Evolutionary conservation across 345 rosid species (phyloP).

Genomic region (Euphorbia pulcherrima): DNA sequence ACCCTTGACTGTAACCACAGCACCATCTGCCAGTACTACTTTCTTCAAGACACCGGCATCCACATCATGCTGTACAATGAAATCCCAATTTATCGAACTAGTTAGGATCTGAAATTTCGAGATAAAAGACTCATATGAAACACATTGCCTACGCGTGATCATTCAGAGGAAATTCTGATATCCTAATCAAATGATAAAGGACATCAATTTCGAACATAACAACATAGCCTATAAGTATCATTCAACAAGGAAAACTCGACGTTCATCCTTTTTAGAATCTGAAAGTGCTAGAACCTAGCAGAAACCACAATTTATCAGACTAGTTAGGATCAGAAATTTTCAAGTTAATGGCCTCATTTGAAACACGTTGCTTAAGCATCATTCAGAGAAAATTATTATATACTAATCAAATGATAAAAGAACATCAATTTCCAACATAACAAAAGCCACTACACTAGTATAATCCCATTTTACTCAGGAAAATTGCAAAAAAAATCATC

Average conservation of each 20-base stretch:
- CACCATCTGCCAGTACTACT: slow-evolving; percentile 84
- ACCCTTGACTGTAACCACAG: slow-evolving; percentile 85
- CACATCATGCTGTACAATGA: slow-evolving; percentile 75
- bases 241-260: no score
- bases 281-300: no score
- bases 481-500: neutral
- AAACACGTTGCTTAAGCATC: no score
- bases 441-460: neutral
- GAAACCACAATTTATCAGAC: no score
- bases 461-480: neutral
- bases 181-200: neutral
- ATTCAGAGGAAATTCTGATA: neutral
- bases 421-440: no score
- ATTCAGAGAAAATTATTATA: no score
- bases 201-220: neutral
- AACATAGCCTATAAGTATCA: no score
- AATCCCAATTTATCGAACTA: neutral
- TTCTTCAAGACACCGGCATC: slow-evolving; percentile 93
- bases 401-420: no score
- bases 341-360: no score
- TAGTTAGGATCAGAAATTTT: no score
- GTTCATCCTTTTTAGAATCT: no score
- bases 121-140: neutral
- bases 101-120: neutral
- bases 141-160: neutral